Evolutionary conservation across 1,284 basidiomycete genomes (phyloP).

Genomic region (Cutaneotrichosporon sp.): DNA sequence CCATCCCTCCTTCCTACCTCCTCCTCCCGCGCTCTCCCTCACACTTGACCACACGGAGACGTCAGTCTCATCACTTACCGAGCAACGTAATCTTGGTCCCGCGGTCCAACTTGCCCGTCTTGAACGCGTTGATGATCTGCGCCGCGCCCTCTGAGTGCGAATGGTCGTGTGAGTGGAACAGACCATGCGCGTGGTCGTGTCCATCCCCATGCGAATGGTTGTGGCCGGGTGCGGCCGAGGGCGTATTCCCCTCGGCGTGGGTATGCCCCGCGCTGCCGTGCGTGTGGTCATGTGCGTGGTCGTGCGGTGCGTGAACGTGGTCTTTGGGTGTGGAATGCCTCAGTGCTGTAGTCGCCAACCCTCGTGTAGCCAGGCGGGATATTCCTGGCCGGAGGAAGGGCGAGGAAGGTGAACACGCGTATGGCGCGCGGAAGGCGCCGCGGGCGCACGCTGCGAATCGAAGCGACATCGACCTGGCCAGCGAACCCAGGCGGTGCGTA

Average conservation of each 20-base stretch:
- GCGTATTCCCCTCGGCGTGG: no score
- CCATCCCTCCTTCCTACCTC: neutral
- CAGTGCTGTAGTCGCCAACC: neutral
- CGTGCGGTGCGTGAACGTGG: slow-evolving; percentile 1
- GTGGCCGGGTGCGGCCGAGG: neutral
- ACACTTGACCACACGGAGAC: neutral
- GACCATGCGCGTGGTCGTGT: slow-evolving; percentile 57
- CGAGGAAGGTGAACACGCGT: neutral
- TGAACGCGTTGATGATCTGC: slow-evolving; percentile 64
- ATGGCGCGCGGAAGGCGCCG: neutral
- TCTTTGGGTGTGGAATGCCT: neutral
- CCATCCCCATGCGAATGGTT: slow-evolving; percentile 20
- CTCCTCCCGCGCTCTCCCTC: neutral
- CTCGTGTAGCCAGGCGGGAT: neutral
- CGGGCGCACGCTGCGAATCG: neutral
- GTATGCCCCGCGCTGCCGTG: neutral
- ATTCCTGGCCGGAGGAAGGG: neutral
- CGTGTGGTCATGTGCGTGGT: slow-evolving; percentile 1
- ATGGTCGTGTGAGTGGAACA: slow-evolving; percentile 51
- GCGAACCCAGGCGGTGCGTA: neutral
- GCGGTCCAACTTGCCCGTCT: slow-evolving; percentile 70
- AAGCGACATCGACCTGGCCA: neutral
- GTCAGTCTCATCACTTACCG: slow-evolving; percentile 29
- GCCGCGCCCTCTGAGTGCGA: slow-evolving; percentile 67
- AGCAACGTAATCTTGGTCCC: slow-evolving; percentile 81